Evolutionary conservation across 306 rosid species (phyloP).

Genomic region (Pyrus betulifolia): DNA sequence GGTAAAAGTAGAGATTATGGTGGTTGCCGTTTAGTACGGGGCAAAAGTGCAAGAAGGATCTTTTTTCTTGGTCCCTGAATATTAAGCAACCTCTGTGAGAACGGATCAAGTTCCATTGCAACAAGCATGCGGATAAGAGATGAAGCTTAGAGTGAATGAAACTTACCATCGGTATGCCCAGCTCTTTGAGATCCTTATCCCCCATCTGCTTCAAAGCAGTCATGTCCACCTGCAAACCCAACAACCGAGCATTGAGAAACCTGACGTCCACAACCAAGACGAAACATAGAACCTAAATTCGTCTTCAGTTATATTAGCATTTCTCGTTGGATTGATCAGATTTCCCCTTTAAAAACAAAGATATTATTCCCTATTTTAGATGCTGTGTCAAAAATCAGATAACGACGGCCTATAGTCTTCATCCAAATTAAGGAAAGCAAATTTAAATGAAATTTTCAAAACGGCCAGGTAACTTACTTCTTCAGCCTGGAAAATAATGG

Average conservation of each 20-base stretch:
- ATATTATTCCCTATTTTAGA: neutral
- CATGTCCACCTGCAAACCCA: constrained; percentile 52
- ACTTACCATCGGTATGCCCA: constrained; percentile 68
- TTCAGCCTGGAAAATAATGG: constrained; percentile 51
- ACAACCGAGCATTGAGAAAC: neutral
- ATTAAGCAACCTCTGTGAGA: constrained; percentile 12
- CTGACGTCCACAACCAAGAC: neutral
- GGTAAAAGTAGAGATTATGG: neutral
- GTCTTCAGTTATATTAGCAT: neutral
- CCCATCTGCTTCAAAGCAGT: constrained; percentile 58
- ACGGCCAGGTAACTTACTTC: constrained; percentile 33
- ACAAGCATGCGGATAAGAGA: neutral
- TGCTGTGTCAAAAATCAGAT: too few relatives aligned
- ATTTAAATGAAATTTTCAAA: neutral
- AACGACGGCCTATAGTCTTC: too few relatives aligned
- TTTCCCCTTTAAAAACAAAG: neutral
- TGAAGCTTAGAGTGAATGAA: neutral
- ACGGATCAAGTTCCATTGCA: neutral
- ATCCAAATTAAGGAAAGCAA: neutral
- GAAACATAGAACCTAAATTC: neutral
- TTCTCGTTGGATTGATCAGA: neutral
- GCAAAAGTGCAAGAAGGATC: constrained; percentile 44
- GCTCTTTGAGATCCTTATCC: constrained; percentile 58
- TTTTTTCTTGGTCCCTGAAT: constrained; percentile 72
- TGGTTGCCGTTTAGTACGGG: constrained; percentile 24